phyloP scores from a whole-genome alignment of 768 basidiomycete genomes.

The Imleria badia region DNA sequence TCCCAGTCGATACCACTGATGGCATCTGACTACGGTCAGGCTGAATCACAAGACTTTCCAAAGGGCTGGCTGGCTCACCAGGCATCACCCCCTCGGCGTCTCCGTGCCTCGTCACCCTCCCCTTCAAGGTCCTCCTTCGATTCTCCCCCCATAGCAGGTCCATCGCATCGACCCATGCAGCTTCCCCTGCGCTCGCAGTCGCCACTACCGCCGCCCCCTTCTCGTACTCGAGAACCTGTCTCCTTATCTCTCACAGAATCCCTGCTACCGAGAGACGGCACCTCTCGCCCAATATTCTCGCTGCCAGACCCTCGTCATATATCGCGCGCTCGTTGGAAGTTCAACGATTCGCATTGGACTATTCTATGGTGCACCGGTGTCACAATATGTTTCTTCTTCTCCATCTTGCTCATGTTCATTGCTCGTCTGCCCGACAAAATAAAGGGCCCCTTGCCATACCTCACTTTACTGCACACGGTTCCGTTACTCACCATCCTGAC shows the following conservation, averaged over 20 bases:
- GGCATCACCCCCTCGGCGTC: slow-evolving; percentile 54
- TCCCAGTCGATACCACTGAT: slow-evolving; percentile 40
- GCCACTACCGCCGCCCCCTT: slow-evolving; percentile 40
- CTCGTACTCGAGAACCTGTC: slow-evolving; percentile 43
- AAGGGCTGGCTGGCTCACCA: slow-evolving; percentile 74
- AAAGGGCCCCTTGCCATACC: slow-evolving; percentile 50
- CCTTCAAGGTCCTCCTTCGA: slow-evolving; percentile 32
- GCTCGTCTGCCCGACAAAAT: slow-evolving; percentile 40
- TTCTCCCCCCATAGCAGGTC: slow-evolving; percentile 34
- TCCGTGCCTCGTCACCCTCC: slow-evolving; percentile 44
- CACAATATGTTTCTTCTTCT: slow-evolving; percentile 59
- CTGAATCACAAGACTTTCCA: slow-evolving; percentile 43
- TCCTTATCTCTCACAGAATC: slow-evolving; percentile 80
- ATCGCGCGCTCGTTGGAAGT: slow-evolving; percentile 63
- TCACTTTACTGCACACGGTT: slow-evolving; percentile 72
- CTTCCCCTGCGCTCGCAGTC: slow-evolving; percentile 39
- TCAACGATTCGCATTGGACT: slow-evolving; percentile 74
- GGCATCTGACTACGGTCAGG: slow-evolving; percentile 31
- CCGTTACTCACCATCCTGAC: slow-evolving; percentile 75
- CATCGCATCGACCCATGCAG: slow-evolving; percentile 28
- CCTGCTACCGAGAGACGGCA: slow-evolving; percentile 71
- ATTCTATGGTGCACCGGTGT: slow-evolving; percentile 62
- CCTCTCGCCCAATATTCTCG: slow-evolving; percentile 63
- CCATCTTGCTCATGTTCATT: slow-evolving; percentile 64
- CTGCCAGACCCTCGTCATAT: slow-evolving; percentile 74